Evolutionary conservation across 106 monocot species (phyloP).

Genomic region (Vanilla planifolia): DNA sequence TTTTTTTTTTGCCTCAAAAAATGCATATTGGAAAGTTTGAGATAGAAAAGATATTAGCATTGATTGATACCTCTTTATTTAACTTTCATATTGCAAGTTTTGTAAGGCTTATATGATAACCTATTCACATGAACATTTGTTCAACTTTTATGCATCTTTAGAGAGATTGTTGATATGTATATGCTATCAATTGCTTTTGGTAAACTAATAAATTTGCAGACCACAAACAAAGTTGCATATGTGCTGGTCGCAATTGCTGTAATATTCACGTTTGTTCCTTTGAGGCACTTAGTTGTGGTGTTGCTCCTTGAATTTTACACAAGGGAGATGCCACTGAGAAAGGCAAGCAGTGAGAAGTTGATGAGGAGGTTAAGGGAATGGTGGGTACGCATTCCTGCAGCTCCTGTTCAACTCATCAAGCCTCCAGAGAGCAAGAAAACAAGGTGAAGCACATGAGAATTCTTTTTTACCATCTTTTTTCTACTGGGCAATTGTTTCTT

Average conservation of each 20-base stretch:
- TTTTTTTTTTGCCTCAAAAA: too few relatives aligned
- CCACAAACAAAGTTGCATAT: constrained; percentile 51
- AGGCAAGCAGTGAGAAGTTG: constrained; percentile 50
- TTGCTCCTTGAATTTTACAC: constrained; percentile 70
- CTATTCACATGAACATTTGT: too few relatives aligned
- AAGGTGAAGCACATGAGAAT: constrained; percentile 19
- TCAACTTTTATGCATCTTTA: too few relatives aligned
- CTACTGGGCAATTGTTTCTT: too few relatives aligned
- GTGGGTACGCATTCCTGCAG: constrained; percentile 96
- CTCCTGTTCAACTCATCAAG: constrained; percentile 64
- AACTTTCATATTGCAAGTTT: too few relatives aligned
- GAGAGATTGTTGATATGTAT: too few relatives aligned
- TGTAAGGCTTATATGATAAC: too few relatives aligned
- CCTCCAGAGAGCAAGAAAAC: constrained; percentile 43
- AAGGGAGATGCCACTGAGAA: constrained; percentile 80
- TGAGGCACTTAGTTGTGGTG: constrained; percentile 42
- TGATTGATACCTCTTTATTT: too few relatives aligned
- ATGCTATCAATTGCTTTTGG: too few relatives aligned
- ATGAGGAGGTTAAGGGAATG: constrained; percentile 70
- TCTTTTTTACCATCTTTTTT: too few relatives aligned
- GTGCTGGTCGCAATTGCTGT: constrained; percentile 27
- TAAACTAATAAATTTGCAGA: constrained; percentile 61
- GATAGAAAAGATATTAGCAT: too few relatives aligned
- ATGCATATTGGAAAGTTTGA: too few relatives aligned
- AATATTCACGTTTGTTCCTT: constrained; percentile 40